Evolutionary conservation across 1,139 yeast genomes (phyloP).

Genomic region (Kurtzmaniella quercitrusa): DNA sequence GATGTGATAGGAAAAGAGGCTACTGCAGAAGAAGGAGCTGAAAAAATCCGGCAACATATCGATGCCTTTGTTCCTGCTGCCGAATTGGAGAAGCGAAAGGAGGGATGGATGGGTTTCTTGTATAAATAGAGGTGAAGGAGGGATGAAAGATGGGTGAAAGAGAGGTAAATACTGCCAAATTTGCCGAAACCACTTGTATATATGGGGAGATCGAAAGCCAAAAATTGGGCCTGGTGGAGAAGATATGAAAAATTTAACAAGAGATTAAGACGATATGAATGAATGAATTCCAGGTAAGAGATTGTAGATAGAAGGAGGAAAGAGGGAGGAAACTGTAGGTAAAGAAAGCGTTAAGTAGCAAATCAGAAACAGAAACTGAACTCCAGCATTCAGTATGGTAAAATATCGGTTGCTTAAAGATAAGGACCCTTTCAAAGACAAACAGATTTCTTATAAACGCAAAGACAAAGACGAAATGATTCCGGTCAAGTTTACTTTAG

Average conservation of each 20-base stretch:
- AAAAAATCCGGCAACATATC: constrained; percentile 70
- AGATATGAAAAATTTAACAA: background rate
- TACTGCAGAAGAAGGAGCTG: constrained; percentile 74
- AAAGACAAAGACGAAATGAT: too few species aligned
- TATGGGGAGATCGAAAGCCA: background rate
- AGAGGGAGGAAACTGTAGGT: too few species aligned
- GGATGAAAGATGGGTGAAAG: too few species aligned
- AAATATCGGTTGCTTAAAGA: too few species aligned
- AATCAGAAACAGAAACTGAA: too few species aligned
- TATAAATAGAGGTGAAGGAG: constrained; percentile 25
- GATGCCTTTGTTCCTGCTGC: constrained; percentile 70
- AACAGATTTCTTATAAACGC: too few species aligned
- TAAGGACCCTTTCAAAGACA: too few species aligned
- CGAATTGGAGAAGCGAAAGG: constrained; percentile 56
- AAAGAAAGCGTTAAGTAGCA: too few species aligned
- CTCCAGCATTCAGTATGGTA: too few species aligned
- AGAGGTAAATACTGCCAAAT: too few species aligned
- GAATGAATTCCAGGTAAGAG: background rate
- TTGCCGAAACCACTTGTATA: background rate
- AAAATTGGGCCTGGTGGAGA: background rate
- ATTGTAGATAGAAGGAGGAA: too few species aligned
- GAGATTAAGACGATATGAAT: background rate
- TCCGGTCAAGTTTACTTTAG: too few species aligned
- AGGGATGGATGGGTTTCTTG: constrained; percentile 54
- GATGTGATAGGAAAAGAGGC: constrained; percentile 93